Evolutionary conservation across 345 rosid genomes (phyloP), one percentile per base, ranked within the genome.

Genomic region (Streptanthus diversifolius): DNA sequence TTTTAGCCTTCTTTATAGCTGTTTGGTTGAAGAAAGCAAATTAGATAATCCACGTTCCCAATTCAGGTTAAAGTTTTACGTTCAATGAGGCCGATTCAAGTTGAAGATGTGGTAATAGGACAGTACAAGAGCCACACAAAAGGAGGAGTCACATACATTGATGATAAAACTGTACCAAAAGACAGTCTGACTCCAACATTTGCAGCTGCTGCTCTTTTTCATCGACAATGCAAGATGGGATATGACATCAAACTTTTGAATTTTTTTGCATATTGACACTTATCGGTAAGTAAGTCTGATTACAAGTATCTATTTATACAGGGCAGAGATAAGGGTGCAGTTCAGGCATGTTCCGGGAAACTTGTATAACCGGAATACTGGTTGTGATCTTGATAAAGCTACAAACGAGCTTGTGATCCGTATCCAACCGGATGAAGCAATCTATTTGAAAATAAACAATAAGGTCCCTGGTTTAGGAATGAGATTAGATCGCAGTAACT

Each of bases 261-360:
- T 1, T 1, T 22, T 10, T 70, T 59, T 36, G 51, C 36, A n/a
- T 36, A 21, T 29, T 11, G 58, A 45, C 40, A 13, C 19, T 32
- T 52, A 13, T 41, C 5, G 25, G 27, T 36, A 25, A 63, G 55
- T 36, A 32, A 5, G n/a, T 8, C 33, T 30, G 33, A 17, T 7
- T 70, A 22, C 70, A 37, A 52, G 5, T 40, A 33, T 64, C 0
- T 15, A 8, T 71, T 35, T 64, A 35, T 48, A 22, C 87, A 95
- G 99, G 68, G 86, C 99, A 33, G 99, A 95, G 89, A 91, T 95
- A 81, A 82, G 99, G 84, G 99, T 95, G 60, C 99, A 91, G 81
- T 95, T 91, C 81, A 83, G 98, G 75, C 96, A 91, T 66, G 97
- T 95, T n/a, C 99, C 99, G 2, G 99, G 99, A 13, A 91, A 95